Conservation (phyloP, 1,284 basidiomycete genomes). For the Limonomyces culmigenus region DNA sequence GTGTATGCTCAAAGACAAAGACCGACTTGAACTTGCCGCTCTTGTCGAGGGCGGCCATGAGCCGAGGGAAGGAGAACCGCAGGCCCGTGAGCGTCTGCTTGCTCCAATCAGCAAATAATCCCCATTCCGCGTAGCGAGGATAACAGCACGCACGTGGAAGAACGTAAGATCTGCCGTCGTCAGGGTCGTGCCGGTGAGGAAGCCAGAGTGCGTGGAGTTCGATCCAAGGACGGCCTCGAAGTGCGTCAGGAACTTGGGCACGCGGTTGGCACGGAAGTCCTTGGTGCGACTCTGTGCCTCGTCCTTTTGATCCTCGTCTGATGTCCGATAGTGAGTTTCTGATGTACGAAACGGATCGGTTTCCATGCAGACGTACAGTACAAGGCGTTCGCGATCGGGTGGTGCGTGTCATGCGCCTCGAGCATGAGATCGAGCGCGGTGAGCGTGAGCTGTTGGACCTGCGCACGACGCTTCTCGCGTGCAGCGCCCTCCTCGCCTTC, state of each 20-base stretch:
- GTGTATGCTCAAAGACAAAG: conserved; percentile 16
- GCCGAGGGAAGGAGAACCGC: conserved; percentile 28
- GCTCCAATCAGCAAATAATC: conserved; percentile 6
- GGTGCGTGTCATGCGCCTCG: conserved; percentile 19
- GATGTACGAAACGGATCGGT: background rate
- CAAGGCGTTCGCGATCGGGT: conserved; percentile 16
- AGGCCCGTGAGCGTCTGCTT: conserved; percentile 21
- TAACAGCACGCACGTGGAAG: conserved; percentile 18
- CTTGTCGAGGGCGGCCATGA: conserved; percentile 14
- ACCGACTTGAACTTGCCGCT: conserved; percentile 16
- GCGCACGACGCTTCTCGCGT: conserved; percentile 12
- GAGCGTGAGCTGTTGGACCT: conserved; percentile 22
- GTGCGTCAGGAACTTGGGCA: conserved; percentile 29
- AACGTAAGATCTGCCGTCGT: conserved; percentile 30
- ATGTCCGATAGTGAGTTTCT: background rate
- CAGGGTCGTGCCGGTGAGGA: conserved; percentile 20
- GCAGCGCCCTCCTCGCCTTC: conserved; percentile 10
- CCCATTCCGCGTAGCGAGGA: background rate
- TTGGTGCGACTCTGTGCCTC: conserved; percentile 14
- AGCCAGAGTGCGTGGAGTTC: conserved; percentile 15
- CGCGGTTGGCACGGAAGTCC: conserved; percentile 21
- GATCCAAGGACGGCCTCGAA: conserved; percentile 20
- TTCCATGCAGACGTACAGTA: conserved; percentile 13
- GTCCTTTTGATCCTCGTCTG: conserved; percentile 29
- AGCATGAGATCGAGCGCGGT: conserved; percentile 25